Percentiles rank a stretch among this genome's conserved stretches.
phyloP scores from a whole-genome alignment of 1,284 basidiomycete genomes.

The Boletus subluridellus region DNA sequence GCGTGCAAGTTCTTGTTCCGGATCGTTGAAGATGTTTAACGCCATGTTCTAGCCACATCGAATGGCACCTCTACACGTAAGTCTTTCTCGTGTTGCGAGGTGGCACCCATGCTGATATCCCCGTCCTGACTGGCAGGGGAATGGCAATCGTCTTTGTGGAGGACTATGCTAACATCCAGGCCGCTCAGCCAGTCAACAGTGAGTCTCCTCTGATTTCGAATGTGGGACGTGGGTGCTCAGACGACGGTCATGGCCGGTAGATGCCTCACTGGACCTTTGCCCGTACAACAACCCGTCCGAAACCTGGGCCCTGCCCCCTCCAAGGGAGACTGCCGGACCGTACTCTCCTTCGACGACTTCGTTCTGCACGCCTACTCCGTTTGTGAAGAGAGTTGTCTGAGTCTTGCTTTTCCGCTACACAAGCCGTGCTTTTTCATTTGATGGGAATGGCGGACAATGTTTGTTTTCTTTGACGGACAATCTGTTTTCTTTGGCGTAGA shows the following conservation, averaged over 20 bases:
- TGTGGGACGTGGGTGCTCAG: background rate
- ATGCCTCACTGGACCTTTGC: constrained; percentile 6
- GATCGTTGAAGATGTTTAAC: background rate
- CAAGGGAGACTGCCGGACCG: constrained; percentile 6
- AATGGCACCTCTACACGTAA: constrained; percentile 30
- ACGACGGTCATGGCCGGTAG: background rate
- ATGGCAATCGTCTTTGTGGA: constrained; percentile 19
- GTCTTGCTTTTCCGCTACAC: background rate
- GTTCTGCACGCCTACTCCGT: constrained; percentile 4
- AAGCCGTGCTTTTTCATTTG: background rate
- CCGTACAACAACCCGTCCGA: constrained; percentile 14
- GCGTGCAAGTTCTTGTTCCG: background rate
- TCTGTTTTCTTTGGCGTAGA: background rate
- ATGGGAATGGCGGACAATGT: background rate
- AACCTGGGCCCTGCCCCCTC: constrained; percentile 11
- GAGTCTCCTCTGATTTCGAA: background rate
- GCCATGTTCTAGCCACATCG: constrained; percentile 20
- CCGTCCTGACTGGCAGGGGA: background rate
- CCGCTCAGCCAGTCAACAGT: background rate
- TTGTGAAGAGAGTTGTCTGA: background rate
- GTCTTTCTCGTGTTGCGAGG: background rate
- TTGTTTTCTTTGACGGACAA: no score
- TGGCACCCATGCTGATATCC: background rate
- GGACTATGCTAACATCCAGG: constrained; percentile 8
- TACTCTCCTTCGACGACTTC: constrained; percentile 10